A percentile compares a stretch with the other conserved stretches of the same genome.
Conservation (phyloP, 2,329 filamentous ascomycete genomes). For the Penicillium occitanis region DNA sequence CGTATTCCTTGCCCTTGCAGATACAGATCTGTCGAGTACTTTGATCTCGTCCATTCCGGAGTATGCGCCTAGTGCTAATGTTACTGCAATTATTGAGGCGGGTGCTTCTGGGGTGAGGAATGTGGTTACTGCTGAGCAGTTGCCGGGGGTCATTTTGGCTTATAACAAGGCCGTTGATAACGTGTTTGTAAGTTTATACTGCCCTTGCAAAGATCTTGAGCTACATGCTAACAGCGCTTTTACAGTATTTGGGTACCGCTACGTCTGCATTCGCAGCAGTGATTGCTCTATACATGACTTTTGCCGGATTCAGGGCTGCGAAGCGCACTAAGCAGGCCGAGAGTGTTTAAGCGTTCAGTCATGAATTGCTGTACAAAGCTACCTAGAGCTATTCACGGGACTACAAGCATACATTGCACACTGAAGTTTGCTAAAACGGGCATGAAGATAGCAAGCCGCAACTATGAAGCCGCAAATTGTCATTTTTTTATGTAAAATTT, state of each 20-base stretch:
- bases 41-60: background rate
- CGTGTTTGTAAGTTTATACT: conserved; percentile 10
- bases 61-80: conserved; percentile 6
- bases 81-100: conserved; percentile 1
- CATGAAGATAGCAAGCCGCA: background rate
- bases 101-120: conserved; percentile 1
- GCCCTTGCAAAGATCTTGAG: background rate
- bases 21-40: conserved; percentile 12
- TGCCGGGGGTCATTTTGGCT: conserved; percentile 6
- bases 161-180: conserved; percentile 14
- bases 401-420: too few relatives aligned
- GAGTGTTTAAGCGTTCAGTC: background rate
- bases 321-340: background rate
- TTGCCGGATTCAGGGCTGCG: background rate
- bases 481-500: background rate
- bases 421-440: background rate
- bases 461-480: background rate
- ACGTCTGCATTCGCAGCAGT: conserved; percentile 6
- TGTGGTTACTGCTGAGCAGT: conserved; percentile 11
- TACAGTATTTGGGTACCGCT: conserved; percentile 15
- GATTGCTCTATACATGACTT: conserved; percentile 11
- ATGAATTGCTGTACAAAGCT: background rate
- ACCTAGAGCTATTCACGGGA: too few relatives aligned
- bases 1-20: conserved; percentile 14
- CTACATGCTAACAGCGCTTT: background rate